These are phyloP conservation scores for Paraconiothyrium sp. DNA, from an alignment of 2,329 filamentous ascomycete genomes.

Conservation along the genomic window DNA sequence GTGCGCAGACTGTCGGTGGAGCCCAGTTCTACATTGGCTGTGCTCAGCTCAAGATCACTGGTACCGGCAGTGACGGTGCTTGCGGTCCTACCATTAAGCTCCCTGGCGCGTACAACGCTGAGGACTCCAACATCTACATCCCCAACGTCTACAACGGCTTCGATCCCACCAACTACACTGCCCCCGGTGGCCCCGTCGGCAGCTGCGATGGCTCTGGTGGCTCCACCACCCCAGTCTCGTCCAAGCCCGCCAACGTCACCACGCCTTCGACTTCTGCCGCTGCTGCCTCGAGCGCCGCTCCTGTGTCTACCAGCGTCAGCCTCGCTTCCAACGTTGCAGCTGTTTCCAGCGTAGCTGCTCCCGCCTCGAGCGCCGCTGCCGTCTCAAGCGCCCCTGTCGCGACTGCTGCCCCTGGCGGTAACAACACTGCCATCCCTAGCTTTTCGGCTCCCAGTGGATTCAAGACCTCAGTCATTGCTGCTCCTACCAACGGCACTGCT, in stretches of 20 bases:
- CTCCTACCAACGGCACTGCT: conserved; percentile 12
- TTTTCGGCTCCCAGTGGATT: neutral
- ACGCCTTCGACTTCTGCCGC: conserved; percentile 18
- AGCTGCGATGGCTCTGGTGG: conserved; percentile 37
- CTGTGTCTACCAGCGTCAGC: conserved; percentile 2
- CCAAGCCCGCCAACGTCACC: conserved; percentile 18
- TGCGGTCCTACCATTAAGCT: conserved; percentile 53
- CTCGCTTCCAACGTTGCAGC: neutral
- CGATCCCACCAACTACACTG: conserved; percentile 39
- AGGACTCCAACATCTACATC: conserved; percentile 48
- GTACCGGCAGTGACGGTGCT: conserved; percentile 45
- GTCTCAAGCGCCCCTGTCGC: neutral
- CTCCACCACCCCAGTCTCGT: conserved; percentile 13
- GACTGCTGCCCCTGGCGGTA: neutral
- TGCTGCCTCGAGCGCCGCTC: conserved; percentile 15
- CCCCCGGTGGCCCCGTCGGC: conserved; percentile 41
- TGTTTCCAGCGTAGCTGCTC: neutral
- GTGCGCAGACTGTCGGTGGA: conserved; percentile 45
- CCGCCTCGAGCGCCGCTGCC: neutral
- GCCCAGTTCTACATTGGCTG: conserved; percentile 60
- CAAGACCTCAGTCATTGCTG: conserved; percentile 10
- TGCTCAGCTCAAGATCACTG: conserved; percentile 57
- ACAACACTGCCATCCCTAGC: neutral
- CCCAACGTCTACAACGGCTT: conserved; percentile 49
- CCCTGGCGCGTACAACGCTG: conserved; percentile 50